Evolutionary conservation across 305 asterid genomes (phyloP), one percentile per base, ranked within the genome.

Genomic region (Fraxinus dipetala): DNA sequence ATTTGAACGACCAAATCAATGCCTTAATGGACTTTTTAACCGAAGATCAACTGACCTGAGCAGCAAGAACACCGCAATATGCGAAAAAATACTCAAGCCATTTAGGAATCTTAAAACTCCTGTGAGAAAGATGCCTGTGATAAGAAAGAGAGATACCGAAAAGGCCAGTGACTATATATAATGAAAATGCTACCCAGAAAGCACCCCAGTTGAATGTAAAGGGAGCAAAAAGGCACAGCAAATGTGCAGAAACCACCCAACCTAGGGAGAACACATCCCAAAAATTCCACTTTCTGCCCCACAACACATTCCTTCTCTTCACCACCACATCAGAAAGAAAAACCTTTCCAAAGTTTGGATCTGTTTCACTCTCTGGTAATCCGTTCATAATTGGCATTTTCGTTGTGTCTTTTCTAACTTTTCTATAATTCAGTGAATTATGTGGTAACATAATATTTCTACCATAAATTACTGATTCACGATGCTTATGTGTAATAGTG

Each of bases 41-140:
- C 48, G 48, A 40, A 40, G 48, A 40, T 8, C 48, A 40, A 26
- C 14, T 65, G 0, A 65, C 32, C 73, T 65, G 18, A 26, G 0
- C 7, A 0, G 34, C 73, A 9, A 24, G 73, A 22, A 65, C 73
- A 24, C 73, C 34, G 26, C 73, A 94, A 54, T 94, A 94, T 7
- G 98, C 97, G 81, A 91, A 93, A 16, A 91, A 75, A 69, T 94
- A 94, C 72, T 94, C 95, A 0, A 93, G 93, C 94, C 92, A 94
- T 83, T 91, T 94, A 78, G 97, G 95, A 77, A 93, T 90, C 88
- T 93, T 91, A 85, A 92, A 91, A 32, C 97, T 91, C 83, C 90
- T 84, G 79, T 94, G 97, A 82, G 92, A 82, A 13, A 94, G 88
- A 83, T 90, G 90, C 72, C 97, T 89, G 73, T 93, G 97, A 72